Evolutionary conservation across 352 stramenopile genomes (phyloP).

Genomic region (Halophytophthora batemanensis): DNA sequence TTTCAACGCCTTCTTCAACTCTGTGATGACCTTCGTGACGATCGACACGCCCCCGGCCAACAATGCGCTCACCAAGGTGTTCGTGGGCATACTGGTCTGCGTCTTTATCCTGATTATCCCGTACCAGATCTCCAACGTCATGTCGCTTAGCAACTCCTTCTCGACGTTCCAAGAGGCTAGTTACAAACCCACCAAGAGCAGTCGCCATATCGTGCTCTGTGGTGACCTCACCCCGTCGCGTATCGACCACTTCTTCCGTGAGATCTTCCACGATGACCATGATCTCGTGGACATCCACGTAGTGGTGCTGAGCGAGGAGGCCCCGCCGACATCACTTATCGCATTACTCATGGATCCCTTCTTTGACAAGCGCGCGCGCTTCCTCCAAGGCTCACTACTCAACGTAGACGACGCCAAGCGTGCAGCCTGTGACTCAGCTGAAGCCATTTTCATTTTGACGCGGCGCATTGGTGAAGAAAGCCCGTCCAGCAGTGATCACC

Average conservation of each 20-base stretch:
- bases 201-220: conserved; percentile 79
- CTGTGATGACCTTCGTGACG: conserved; percentile 83
- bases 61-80: conserved; percentile 78
- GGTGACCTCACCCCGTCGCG: conserved; percentile 77
- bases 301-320: conserved; percentile 73
- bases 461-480: conserved; percentile 63
- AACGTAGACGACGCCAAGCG: conserved; percentile 77
- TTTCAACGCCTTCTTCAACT: conserved; percentile 89
- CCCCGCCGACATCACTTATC: conserved; percentile 70
- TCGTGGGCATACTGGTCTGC: conserved; percentile 78
- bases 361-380: conserved; percentile 79
- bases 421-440: conserved; percentile 52
- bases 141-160: conserved; percentile 75
- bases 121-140: conserved; percentile 81
- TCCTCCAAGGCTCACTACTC: conserved; percentile 78
- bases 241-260: conserved; percentile 84
- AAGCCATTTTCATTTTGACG: conserved; percentile 81
- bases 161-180: conserved; percentile 69
- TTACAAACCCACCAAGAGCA: conserved; percentile 61
- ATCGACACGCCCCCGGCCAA: conserved; percentile 82
- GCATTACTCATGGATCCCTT: conserved; percentile 81
- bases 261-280: conserved; percentile 88
- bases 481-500: conserved; percentile 68
- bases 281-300: conserved; percentile 79
- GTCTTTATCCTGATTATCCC: conserved; percentile 84